Base-by-base conservation (phyloP, 768 basidiomycete species). In the Boletus eberwhitei region DNA sequence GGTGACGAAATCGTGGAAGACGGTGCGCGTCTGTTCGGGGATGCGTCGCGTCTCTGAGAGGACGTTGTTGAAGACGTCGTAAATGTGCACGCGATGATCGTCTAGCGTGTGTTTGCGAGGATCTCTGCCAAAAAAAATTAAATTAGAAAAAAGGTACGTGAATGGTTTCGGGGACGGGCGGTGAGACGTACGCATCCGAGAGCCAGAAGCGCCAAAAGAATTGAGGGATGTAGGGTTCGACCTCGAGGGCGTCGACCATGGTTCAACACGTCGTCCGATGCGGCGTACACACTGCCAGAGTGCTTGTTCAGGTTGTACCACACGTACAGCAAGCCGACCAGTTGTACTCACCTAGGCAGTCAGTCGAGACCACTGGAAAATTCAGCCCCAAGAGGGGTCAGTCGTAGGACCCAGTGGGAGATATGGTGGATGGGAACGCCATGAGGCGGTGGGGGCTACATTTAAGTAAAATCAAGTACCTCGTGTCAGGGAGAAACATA, bases 201-300 rank as follows among this genome's bases (percentile, higher is more conserved):
- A 81, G 64, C 80, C 80, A 82, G 54, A 81, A 75, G 14, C 74
- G 73, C 74, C 76, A 77, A 13, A 81, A 54, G 60, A 81, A 81
- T 17, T 64, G 66, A 24, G 80, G 80, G 31, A 79, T 62, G 55
- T 80, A 77, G 14, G 70, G 72, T 24, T 69, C 67, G 37, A 75
- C 61, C 14, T 66, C 64, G 21, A 47, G 32, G 12, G 43, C 3
- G 36, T 46, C 46, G 4, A 48, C 21, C 53, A 54, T 55, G 6
- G 22, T 22, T 21, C 17, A 8, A 34, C 36, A 29, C 12, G 17
- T 32, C 3, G 35, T 26, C 16, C 19, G 43, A 32, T 8, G 45
- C 24, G 8, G 11, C 4, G 13, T 21, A 5, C 47, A 31, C 29
- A 19, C 41, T 16, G 19, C 8, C 11, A 47, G 24, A 26, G 16